Conservation (phyloP, 257 asterid species). For the Solanum chilense region DNA sequence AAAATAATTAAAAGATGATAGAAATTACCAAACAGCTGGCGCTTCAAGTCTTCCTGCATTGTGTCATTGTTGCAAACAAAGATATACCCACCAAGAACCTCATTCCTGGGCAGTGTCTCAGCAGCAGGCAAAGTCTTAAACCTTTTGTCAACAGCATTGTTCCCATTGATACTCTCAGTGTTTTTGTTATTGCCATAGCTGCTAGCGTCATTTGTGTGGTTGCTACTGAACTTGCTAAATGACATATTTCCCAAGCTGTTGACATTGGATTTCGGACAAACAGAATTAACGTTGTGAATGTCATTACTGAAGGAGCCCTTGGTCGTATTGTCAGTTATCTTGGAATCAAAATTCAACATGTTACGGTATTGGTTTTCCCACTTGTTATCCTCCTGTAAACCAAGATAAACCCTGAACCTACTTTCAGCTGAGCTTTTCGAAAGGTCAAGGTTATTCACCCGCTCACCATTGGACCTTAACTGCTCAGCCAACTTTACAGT, state of each 20-base stretch:
- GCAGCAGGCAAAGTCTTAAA: conserved; percentile 93
- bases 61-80: conserved; percentile 97
- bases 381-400: conserved; percentile 67
- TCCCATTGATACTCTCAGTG: conserved; percentile 32
- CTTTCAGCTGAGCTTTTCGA: conserved; percentile 50
- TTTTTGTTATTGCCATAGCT: conserved; percentile 16
- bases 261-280: conserved; percentile 44
- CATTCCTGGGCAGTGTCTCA: conserved; percentile 85
- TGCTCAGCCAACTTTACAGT: conserved; percentile 85
- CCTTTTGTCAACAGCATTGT: conserved; percentile 64
- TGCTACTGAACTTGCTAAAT: conserved; percentile 42
- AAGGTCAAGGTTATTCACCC: conserved; percentile 72
- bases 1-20: neutral
- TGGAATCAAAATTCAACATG: conserved; percentile 57
- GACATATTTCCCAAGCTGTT: conserved; percentile 31
- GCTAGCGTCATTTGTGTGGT: conserved; percentile 34
- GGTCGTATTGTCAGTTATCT: conserved; percentile 37
- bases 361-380: conserved; percentile 56
- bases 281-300: conserved; percentile 39
- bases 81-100: conserved; percentile 91
- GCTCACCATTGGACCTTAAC: conserved; percentile 60
- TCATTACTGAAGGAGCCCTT: conserved; percentile 38
- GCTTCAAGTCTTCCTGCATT: conserved; percentile 92
- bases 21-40: conserved; percentile 76
- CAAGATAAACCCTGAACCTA: conserved; percentile 48